Evolutionary conservation across 805 yeast species (phyloP).

Genomic region (Barnettozyma vustinii): DNA sequence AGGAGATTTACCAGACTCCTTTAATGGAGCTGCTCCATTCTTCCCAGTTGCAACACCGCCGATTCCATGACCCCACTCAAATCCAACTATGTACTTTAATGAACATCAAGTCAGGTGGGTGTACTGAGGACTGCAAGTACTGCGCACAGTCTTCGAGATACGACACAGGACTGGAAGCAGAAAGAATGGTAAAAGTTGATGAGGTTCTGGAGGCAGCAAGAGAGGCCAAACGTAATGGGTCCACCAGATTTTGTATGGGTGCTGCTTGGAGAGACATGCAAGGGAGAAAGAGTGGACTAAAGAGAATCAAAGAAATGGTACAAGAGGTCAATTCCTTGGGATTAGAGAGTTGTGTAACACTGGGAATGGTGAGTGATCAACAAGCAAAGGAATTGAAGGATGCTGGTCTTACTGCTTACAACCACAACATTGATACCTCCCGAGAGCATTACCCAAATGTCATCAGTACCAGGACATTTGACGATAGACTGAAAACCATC

Average conservation of each 20-base stretch:
- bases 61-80: conserved; percentile 60
- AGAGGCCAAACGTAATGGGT: conserved; percentile 62
- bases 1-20: conserved; percentile 60
- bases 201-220: conserved; percentile 59
- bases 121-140: conserved; percentile 77
- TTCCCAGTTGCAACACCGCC: conserved; percentile 63
- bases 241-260: conserved; percentile 79
- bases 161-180: conserved; percentile 68
- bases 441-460: conserved; percentile 72
- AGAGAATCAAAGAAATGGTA: conserved; percentile 61
- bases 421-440: conserved; percentile 77
- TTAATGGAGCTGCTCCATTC: conserved; percentile 52
- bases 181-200: conserved; percentile 54
- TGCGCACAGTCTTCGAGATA: conserved; percentile 72
- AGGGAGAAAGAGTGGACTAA: conserved; percentile 66
- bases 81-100: conserved; percentile 73
- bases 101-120: conserved; percentile 75
- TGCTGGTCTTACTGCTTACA: conserved; percentile 78
- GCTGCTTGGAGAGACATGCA: conserved; percentile 87
- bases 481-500: conserved; percentile 65
- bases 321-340: conserved; percentile 55
- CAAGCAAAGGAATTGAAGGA: conserved; percentile 55
- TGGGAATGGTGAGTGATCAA: conserved; percentile 69
- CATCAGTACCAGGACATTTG: conserved; percentile 63
- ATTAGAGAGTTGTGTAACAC: conserved; percentile 74